These are phyloP conservation scores for Diaporthe capsici DNA, from an alignment of 2,329 filamentous ascomycete species.

Conservation along the genomic window DNA sequence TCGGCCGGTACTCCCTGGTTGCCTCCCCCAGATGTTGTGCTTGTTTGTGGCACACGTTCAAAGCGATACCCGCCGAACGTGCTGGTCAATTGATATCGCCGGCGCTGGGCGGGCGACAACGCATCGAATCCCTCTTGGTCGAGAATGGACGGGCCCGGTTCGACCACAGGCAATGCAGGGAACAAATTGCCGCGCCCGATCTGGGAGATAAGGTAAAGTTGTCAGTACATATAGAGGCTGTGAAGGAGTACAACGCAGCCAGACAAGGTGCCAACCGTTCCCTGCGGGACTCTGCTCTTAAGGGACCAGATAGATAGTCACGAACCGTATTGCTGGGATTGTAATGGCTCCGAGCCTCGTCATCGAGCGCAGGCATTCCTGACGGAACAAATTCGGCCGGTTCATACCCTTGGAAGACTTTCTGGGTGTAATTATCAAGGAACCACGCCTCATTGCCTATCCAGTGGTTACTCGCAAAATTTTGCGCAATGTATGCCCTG, in stretches of 20 bases:
- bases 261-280: background rate
- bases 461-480: constrained; percentile 9
- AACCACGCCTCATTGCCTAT: background rate
- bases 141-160: background rate
- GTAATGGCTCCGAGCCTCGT: background rate
- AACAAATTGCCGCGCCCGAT: constrained; percentile 9
- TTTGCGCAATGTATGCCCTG: constrained; percentile 7
- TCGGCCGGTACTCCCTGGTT: background rate
- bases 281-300: background rate
- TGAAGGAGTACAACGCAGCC: background rate
- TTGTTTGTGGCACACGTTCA: background rate
- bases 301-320: background rate
- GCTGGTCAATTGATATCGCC: constrained; percentile 2
- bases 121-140: background rate
- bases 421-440: constrained; percentile 31
- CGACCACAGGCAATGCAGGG: background rate
- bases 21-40: background rate
- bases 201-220: background rate
- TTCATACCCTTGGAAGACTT: constrained; percentile 39
- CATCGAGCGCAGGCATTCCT: background rate
- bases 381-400: background rate
- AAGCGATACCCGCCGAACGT: constrained; percentile 1
- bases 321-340: constrained; percentile 12
- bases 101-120: background rate
- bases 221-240: background rate